These are phyloP conservation scores for Fusarium xylarioides DNA, from an alignment of 2,329 filamentous ascomycete genomes.

Conservation along the genomic window DNA sequence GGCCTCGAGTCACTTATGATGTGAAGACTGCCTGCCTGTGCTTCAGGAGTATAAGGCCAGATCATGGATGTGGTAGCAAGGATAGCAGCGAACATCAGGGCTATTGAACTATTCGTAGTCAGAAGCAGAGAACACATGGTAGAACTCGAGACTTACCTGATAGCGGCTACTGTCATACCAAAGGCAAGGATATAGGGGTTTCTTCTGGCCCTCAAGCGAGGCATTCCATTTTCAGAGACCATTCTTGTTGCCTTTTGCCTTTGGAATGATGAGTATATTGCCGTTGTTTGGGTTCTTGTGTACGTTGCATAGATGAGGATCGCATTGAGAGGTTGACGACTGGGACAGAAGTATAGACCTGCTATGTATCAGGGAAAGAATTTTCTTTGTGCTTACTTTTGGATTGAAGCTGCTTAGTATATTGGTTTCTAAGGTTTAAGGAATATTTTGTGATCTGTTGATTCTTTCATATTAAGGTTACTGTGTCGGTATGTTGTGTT, in stretches of 20 bases:
- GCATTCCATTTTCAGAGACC: neutral
- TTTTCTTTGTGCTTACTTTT: neutral
- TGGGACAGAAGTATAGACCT: neutral
- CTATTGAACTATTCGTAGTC: constrained; percentile 7
- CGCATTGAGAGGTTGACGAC: neutral
- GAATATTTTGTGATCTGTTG: neutral
- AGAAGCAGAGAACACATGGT: neutral
- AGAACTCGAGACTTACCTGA: neutral
- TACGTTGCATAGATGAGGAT: neutral
- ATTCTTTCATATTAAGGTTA: neutral
- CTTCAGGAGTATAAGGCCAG: neutral
- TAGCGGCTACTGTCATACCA: constrained; percentile 21
- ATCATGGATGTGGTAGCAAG: constrained; percentile 15
- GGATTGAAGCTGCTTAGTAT: neutral
- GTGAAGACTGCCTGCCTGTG: neutral
- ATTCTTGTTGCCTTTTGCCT: neutral
- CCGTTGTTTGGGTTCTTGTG: neutral
- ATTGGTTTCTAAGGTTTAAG: neutral
- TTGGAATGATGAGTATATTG: neutral
- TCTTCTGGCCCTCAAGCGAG: neutral
- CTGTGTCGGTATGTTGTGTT: no score
- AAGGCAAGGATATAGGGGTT: constrained; percentile 23
- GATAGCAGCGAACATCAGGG: constrained; percentile 16
- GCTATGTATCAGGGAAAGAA: neutral
- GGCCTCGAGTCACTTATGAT: neutral